phyloP scores from a whole-genome alignment of 495 filamentous ascomycete genomes.

The Aspergillus nidulans region DNA sequence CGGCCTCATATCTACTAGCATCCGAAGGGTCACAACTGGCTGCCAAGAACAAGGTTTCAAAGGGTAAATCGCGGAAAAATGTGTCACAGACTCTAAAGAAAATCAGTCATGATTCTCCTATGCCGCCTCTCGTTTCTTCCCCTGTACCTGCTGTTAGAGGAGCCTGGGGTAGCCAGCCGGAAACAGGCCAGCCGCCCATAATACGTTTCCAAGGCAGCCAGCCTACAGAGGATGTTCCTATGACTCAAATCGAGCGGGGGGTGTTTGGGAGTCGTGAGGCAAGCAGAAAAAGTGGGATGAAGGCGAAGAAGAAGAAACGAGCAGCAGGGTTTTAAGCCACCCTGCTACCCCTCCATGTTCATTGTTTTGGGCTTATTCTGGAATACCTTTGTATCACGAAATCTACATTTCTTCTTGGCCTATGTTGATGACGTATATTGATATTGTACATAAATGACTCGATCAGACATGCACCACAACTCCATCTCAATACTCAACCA shows the following conservation, averaged over 20 bases:
- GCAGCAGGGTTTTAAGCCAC: slow-evolving; percentile 38
- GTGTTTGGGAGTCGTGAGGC: slow-evolving; percentile 34
- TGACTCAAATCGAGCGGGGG: slow-evolving; percentile 45
- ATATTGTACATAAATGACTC: too few relatives aligned
- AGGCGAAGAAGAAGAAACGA: slow-evolving; percentile 38
- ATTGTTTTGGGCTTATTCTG: not conserved
- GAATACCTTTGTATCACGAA: not conserved
- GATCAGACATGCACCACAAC: not conserved
- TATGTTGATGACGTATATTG: too few relatives aligned
- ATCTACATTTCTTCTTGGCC: not conserved
- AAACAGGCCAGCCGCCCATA: slow-evolving; percentile 14
- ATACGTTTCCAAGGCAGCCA: slow-evolving; percentile 36
- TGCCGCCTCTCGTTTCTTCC: slow-evolving; percentile 23
- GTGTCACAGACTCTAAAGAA: slow-evolving; percentile 7
- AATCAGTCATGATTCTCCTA: slow-evolving; percentile 15
- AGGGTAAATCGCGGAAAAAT: slow-evolving; percentile 24
- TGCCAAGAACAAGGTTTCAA: slow-evolving; percentile 19
- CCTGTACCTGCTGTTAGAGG: slow-evolving; percentile 20
- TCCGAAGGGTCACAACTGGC: slow-evolving; percentile 19
- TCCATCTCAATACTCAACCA: too few relatives aligned
- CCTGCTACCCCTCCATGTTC: not conserved
- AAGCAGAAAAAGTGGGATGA: slow-evolving; percentile 21
- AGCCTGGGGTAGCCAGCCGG: slow-evolving; percentile 39
- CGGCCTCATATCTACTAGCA: slow-evolving; percentile 30
- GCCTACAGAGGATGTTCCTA: slow-evolving; percentile 26